Base-by-base conservation (phyloP, 177 flowering plant species). In the Vitis hybrid region DNA sequence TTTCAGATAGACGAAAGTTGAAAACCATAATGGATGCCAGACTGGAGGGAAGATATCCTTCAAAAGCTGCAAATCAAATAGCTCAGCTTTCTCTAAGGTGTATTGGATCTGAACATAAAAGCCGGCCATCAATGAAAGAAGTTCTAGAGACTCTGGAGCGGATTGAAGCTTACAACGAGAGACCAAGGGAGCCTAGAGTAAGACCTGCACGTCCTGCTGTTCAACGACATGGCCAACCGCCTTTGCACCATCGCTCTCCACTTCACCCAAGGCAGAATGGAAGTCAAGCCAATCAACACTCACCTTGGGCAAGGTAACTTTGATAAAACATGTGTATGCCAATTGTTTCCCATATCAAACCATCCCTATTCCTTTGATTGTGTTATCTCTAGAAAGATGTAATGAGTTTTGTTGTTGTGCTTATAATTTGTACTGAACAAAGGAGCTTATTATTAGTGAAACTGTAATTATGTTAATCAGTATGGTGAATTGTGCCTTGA, bases 121-220 rank as follows among this genome's bases (percentile, higher is more conserved):
- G 31, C 29, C 85, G 99, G 1, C 99, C 98, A 29, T 75, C 92
- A 13, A 93, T 95, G 99, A 79, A 81, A 75, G 89, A 89, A 69
- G 96, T 93, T 2, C 61, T 89, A 56, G 88, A 84, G 57, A 70
- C 78, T 15, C 70, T 95, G 51, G 92, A 83, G 66, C 72, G 66
- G 31, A 77, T 90, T n/a, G 77, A 75, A 65, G 80, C 85, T 10
- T 66, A 75, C 19, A 81, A 72, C 29, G 90, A 87, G 10, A 87
- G 52, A 60, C 86, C 86, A 4, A 79, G 49, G 70, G 87, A 81
- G 63, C 77, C 79, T 3, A 80, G 81, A 64, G 26, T 10, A 18
- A 74, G 60, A 49, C 51, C 86, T 52, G 4, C 76, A 8, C 79
- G 12, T 56, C 71, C 74, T n/a, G 26, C 19, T 1, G 13, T 66